phyloP scores from a whole-genome alignment of 2,329 filamentous ascomycete genomes.

The Allantophomopsis lycopodina region DNA sequence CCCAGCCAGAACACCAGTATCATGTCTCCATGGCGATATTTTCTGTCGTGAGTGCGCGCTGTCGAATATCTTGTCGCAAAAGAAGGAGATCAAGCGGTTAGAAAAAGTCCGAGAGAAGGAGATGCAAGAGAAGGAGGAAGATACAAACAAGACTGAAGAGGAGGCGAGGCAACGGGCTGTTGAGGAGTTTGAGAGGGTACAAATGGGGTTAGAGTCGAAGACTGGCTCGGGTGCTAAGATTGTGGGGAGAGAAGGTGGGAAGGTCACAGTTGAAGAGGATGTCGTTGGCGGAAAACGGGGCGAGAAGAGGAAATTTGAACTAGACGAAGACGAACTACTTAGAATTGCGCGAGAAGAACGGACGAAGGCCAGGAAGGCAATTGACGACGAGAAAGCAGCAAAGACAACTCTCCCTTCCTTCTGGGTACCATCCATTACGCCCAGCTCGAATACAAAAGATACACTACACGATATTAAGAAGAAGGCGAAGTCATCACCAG shows the following conservation, averaged over 20 bases:
- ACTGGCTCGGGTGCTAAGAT: constrained; percentile 19
- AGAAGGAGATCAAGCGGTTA: constrained; percentile 76
- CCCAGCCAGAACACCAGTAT: constrained; percentile 67
- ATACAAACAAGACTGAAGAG: constrained; percentile 44
- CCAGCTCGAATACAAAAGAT: constrained; percentile 44
- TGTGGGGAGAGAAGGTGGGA: constrained; percentile 26
- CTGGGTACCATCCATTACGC: constrained; percentile 81
- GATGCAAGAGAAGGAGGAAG: constrained; percentile 46
- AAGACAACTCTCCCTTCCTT: constrained; percentile 71
- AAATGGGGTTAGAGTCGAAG: constrained; percentile 47
- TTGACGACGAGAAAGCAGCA: constrained; percentile 59
- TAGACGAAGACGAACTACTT: constrained; percentile 65
- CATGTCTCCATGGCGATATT: constrained; percentile 73
- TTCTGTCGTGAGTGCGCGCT: constrained; percentile 95
- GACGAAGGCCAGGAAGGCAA: constrained; percentile 51
- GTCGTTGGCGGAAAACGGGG: constrained; percentile 20
- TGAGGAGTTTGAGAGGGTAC: constrained; percentile 71
- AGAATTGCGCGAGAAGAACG: constrained; percentile 58
- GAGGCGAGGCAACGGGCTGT: constrained; percentile 60
- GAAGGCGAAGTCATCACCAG: constrained; percentile 50
- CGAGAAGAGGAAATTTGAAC: constrained; percentile 63
- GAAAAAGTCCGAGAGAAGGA: constrained; percentile 52
- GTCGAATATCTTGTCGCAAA: constrained; percentile 78
- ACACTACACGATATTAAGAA: constrained; percentile 42
- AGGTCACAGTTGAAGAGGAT: constrained; percentile 25